Evolutionary conservation across 73 alveolate species (phyloP).

Genomic region (Tetrahymena elliotti): DNA sequence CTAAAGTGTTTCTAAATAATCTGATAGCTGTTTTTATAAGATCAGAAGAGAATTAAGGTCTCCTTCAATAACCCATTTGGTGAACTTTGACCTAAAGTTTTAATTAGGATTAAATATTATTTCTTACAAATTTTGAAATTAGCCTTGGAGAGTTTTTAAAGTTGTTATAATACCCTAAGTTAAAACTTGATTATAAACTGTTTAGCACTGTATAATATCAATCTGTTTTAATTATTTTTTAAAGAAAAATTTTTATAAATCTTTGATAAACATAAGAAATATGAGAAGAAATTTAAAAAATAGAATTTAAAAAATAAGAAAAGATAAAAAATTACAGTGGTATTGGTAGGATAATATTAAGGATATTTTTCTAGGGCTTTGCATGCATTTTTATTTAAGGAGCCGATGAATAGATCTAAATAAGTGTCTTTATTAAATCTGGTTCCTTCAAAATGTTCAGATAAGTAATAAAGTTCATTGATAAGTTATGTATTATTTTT

Average conservation of each 20-base stretch:
- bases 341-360: background rate
- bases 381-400: background rate
- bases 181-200: background rate
- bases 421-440: background rate
- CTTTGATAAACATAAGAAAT: too few relatives aligned
- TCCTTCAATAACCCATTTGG: background rate
- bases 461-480: background rate
- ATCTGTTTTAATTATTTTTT: background rate
- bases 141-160: background rate
- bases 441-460: background rate
- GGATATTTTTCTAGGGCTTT: background rate
- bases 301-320: background rate
- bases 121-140: background rate
- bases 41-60: background rate
- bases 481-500: background rate
- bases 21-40: background rate
- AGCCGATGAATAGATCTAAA: background rate
- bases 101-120: background rate
- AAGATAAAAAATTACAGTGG: background rate
- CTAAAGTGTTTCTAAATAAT: background rate
- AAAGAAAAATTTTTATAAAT: background rate
- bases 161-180: background rate
- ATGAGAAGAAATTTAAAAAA: too few relatives aligned
- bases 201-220: background rate
- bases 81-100: background rate